Evolutionary conservation across 2,329 filamentous ascomycete species (phyloP).

Genomic region (Dactylellina drechsleri): DNA sequence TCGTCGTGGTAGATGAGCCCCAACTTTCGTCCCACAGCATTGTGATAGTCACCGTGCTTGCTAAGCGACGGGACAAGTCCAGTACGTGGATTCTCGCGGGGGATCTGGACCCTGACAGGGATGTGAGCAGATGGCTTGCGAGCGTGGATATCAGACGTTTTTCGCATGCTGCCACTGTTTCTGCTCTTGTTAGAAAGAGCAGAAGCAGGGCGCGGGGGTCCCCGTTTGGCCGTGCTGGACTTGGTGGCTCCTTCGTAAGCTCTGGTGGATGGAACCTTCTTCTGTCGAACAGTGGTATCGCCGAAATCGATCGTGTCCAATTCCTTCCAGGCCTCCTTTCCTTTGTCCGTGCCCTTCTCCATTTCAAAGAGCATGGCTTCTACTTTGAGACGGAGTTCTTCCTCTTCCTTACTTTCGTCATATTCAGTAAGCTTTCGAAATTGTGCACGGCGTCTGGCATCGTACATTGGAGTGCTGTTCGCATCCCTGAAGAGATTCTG

Average conservation of each 20-base stretch:
- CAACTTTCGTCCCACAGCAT: conserved; percentile 11
- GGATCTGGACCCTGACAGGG: neutral
- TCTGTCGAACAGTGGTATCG: conserved; percentile 1
- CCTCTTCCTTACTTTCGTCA: conserved; percentile 34
- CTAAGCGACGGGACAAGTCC: conserved; percentile 26
- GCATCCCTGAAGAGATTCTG: conserved; percentile 72
- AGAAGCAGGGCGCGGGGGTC: conserved; percentile 29
- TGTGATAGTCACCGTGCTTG: conserved; percentile 27
- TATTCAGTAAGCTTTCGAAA: conserved; percentile 36
- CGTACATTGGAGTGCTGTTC: conserved; percentile 61
- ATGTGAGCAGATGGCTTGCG: conserved; percentile 3
- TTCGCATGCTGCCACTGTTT: conserved; percentile 11
- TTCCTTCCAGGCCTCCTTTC: conserved; percentile 12
- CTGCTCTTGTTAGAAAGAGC: conserved; percentile 22
- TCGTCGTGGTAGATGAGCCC: conserved; percentile 29
- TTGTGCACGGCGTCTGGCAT: conserved; percentile 19
- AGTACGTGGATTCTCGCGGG: conserved; percentile 12
- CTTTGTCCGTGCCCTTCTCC: conserved; percentile 14
- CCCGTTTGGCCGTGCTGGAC: conserved; percentile 32
- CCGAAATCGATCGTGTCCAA: conserved; percentile 5
- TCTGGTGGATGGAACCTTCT: neutral
- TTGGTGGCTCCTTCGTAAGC: conserved; percentile 33
- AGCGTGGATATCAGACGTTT: neutral
- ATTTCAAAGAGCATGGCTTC: conserved; percentile 35
- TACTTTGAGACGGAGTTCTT: conserved; percentile 22